Percentiles rank a stretch among this genome's conserved stretches.
Conservation (phyloP, 139 green algal species). For the Closterium sp. region DNA sequence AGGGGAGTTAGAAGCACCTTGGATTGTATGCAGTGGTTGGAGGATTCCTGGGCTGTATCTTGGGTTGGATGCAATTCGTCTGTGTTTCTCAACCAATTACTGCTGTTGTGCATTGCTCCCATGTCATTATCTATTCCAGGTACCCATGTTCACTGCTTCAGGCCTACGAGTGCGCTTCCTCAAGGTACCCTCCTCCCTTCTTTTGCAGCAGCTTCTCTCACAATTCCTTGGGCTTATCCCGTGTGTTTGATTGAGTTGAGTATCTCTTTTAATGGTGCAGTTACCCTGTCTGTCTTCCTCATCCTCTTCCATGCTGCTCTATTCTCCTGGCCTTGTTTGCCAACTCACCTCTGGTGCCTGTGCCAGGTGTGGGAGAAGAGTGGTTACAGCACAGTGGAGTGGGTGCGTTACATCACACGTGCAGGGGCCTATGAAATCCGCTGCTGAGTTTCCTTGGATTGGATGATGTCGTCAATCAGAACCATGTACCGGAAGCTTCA, state of each 20-base stretch:
- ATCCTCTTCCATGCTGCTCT: slow-evolving; percentile 55
- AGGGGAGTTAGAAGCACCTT: too few relatives aligned
- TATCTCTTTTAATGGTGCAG: too few relatives aligned
- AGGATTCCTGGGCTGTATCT: background rate
- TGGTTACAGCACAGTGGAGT: slow-evolving; percentile 72
- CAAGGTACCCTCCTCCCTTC: too few relatives aligned
- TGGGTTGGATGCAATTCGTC: background rate
- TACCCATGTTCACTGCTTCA: slow-evolving; percentile 89
- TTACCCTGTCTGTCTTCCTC: background rate
- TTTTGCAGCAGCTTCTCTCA: too few relatives aligned
- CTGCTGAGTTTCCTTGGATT: slow-evolving; percentile 14
- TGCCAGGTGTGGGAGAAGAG: slow-evolving; percentile 69
- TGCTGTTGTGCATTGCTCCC: background rate
- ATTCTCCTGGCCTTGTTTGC: background rate
- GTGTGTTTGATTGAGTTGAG: too few relatives aligned
- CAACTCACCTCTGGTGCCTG: background rate
- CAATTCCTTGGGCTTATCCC: too few relatives aligned
- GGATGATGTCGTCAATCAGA: too few relatives aligned
- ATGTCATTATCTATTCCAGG: slow-evolving; percentile 55
- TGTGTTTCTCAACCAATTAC: background rate
- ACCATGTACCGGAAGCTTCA: background rate
- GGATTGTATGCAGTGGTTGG: too few relatives aligned
- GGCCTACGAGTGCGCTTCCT: slow-evolving; percentile 88
- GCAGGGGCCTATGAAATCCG: slow-evolving; percentile 77
- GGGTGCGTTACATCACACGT: slow-evolving; percentile 89